Evolutionary conservation across 2,329 filamentous ascomycete genomes (phyloP), one percentile per base, ranked within the genome.

Genomic region (Pyricularia sp.): DNA sequence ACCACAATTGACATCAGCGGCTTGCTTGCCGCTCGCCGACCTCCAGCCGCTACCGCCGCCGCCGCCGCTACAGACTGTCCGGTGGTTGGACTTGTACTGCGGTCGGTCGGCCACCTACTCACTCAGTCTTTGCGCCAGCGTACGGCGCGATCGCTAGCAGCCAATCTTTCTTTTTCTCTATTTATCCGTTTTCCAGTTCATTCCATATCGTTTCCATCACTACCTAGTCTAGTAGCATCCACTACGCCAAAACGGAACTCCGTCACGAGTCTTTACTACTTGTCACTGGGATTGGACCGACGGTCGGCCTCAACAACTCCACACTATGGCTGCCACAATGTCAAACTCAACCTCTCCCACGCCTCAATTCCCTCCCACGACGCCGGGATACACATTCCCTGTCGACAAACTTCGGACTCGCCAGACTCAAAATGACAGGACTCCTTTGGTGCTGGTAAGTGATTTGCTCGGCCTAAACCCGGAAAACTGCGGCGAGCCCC

Each of bases 341-440:
- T 50, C 64, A 63, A 55, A 28, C 33, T 20, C 42, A 20, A 59
- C 66, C 3, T 33, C 42, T 4, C 12, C 65, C 25, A 26, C 26
- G 12, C 42, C 66, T 30, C 42, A 42, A 25, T 68, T 68, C 14
- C 58, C n/a, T 70, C 73, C 42, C 74, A 78, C 36, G 74, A 76
- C 67, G 25, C 66, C 66, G 55, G 58, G 55, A 2, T 68, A 68
- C 66, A n/a, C 30, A 9, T 68, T 68, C n/a, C 66, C 66, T n/a
- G 20, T 33, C 55, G 66, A 68, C 58, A 68, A 68, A 59, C 66
- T 68, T 4, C 30, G 55, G 30, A 33, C 58, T 36, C 66, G 66
- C 58, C 66, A 68, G 66, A 68, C 66, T 11, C 66, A 68, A 42
- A 33, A 68, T 68, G 66, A 59, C 31, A 68, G 61, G n/a, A 68